Percentiles rank a stretch among this genome's conserved stretches.
Evolutionary conservation across 2,329 filamentous ascomycete genomes (phyloP).

Genomic region (Pseudovirgaria hyperparasitica): DNA sequence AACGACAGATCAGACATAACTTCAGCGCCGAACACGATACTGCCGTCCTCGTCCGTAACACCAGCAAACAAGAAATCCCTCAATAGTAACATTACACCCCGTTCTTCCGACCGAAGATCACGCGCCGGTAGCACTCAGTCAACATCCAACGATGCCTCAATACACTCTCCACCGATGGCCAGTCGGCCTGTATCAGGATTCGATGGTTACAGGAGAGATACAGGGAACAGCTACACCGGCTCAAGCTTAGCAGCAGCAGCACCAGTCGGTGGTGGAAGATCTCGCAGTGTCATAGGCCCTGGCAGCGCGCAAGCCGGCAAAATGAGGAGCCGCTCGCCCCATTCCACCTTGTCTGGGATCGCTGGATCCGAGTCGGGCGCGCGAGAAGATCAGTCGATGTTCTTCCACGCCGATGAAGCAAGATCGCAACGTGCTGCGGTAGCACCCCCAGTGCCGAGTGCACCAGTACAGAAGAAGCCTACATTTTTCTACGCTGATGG

Average conservation of each 20-base stretch:
- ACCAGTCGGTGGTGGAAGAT: no score
- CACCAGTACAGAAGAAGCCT: conserved; percentile 35
- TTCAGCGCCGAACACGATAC: no score
- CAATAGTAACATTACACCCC: conserved; percentile 61
- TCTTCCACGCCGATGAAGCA: conserved; percentile 84
- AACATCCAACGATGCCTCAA: conserved; percentile 53
- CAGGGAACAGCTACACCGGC: conserved; percentile 13
- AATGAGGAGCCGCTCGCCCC: conserved; percentile 3
- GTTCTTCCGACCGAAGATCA: conserved; percentile 60
- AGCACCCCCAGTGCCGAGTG: conserved; percentile 15
- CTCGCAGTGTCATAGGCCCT: conserved; percentile 25
- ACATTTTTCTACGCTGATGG: conserved; percentile 41
- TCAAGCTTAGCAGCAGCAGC: no score
- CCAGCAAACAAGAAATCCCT: conserved; percentile 45
- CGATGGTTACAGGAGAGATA: conserved; percentile 17
- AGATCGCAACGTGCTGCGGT: conserved; percentile 23
- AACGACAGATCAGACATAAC: no score
- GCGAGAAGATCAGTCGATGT: conserved; percentile 45
- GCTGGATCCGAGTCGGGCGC: conserved; percentile 14
- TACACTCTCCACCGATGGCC: conserved; percentile 25
- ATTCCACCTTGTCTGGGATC: conserved; percentile 14
- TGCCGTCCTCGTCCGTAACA: no score
- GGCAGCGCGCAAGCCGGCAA: no score
- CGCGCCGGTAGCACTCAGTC: conserved; percentile 54
- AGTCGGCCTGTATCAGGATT: conserved; percentile 21